These are phyloP conservation scores for Nephelium lappaceum DNA, from an alignment of 345 rosid species.

Conservation along the genomic window DNA sequence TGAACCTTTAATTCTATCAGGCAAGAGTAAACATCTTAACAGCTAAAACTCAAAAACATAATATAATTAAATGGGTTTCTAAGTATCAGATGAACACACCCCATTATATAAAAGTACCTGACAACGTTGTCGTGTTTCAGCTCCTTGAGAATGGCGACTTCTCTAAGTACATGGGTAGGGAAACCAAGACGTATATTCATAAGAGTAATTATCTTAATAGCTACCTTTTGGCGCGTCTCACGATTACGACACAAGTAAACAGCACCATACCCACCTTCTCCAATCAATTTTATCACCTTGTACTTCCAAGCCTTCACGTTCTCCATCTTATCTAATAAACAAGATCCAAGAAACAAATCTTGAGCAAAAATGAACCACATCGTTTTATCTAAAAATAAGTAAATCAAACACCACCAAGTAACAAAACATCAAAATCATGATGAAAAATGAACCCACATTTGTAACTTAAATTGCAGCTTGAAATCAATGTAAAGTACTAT, in stretches of 20 bases:
- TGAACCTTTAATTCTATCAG: no score
- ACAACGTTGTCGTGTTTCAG: conserved; percentile 14
- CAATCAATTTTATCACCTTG: not conserved
- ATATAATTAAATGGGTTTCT: no score
- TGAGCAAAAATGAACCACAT: not conserved
- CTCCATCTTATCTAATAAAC: conserved; percentile 9
- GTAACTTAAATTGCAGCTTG: no score
- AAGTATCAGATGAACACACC: no score
- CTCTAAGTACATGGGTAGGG: not conserved
- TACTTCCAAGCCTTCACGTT: conserved; percentile 12
- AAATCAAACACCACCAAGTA: no score
- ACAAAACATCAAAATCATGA: no score
- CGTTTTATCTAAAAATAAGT: no score
- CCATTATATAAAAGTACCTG: not conserved
- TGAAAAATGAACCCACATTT: no score
- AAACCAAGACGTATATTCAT: not conserved
- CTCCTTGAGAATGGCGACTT: conserved; percentile 9
- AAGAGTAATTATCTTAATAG: conserved; percentile 11
- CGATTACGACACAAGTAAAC: conserved; percentile 10
- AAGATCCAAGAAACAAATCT: not conserved
- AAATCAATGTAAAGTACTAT: no score
- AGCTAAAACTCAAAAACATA: not conserved
- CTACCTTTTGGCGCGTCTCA: not conserved
- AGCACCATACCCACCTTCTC: not conserved
- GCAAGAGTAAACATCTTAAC: no score